Percentiles rank a stretch among this genome's conserved stretches.
Evolutionary conservation across 2,329 filamentous ascomycete species (phyloP).

Genomic region (Coniella vitis): DNA sequence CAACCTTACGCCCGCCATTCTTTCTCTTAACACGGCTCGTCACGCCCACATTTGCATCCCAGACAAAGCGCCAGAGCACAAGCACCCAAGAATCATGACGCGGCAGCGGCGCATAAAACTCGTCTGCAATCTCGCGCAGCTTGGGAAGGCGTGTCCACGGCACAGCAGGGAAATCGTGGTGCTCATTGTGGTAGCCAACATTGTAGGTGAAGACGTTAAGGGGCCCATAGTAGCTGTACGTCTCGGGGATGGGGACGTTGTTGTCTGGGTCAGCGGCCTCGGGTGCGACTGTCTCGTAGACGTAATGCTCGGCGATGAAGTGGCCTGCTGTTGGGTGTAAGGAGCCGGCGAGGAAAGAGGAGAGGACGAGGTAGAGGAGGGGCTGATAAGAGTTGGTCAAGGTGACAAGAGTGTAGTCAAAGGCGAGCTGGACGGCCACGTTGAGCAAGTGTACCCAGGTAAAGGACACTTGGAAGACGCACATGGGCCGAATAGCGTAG

Average conservation of each 20-base stretch:
- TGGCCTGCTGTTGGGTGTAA: slow-evolving; percentile 93
- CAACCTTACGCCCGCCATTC: slow-evolving; percentile 61
- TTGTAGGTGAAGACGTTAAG: slow-evolving; percentile 95
- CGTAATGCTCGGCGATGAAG: slow-evolving; percentile 97
- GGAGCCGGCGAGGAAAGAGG: slow-evolving; percentile 87
- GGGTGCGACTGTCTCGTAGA: slow-evolving; percentile 59
- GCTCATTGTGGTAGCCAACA: slow-evolving; percentile 95
- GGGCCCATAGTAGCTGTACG: slow-evolving; percentile 92
- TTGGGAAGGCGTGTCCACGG: slow-evolving; percentile 83
- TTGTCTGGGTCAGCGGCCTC: slow-evolving; percentile 51
- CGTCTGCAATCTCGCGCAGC: slow-evolving; percentile 72
- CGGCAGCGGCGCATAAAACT: slow-evolving; percentile 88
- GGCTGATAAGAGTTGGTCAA: slow-evolving; percentile 52
- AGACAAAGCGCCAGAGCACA: slow-evolving; percentile 93
- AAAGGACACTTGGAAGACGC: slow-evolving; percentile 82
- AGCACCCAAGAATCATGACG: slow-evolving; percentile 84
- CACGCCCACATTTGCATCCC: slow-evolving; percentile 81
- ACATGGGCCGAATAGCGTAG: slow-evolving; percentile 93
- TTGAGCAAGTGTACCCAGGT: slow-evolving; percentile 82
- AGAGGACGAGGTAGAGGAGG: slow-evolving; percentile 76
- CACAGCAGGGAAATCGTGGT: slow-evolving; percentile 96
- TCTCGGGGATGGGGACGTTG: slow-evolving; percentile 72
- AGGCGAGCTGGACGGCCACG: slow-evolving; percentile 65
- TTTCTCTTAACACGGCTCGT: slow-evolving; percentile 90
- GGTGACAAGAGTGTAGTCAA: slow-evolving; percentile 65